These are phyloP conservation scores for Drosera spatulata DNA, from an alignment of 179 eudicot genomes.

Conservation along the genomic window DNA sequence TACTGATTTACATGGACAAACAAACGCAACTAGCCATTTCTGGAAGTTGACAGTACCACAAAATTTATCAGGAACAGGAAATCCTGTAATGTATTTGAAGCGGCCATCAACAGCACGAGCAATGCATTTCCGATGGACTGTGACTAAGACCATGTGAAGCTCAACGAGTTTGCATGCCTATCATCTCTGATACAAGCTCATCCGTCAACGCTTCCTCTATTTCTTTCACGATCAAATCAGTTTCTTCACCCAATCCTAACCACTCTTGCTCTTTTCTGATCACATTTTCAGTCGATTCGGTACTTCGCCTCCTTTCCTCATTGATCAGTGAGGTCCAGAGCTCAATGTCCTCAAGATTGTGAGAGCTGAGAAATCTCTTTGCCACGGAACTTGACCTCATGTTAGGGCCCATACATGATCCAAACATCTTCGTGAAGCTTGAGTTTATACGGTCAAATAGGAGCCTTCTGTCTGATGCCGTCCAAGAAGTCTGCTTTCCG, in stretches of 20 bases:
- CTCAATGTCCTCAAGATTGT: conserved; percentile 31
- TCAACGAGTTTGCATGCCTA: conserved; percentile 11
- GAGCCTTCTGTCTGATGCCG: conserved; percentile 25
- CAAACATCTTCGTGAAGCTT: conserved; percentile 15
- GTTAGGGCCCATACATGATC: conserved; percentile 8
- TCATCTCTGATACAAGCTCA: conserved; percentile 48
- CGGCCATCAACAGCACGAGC: too few species aligned
- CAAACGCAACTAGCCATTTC: too few species aligned
- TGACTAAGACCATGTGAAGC: not conserved
- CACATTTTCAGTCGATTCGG: conserved; percentile 27
- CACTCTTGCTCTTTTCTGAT: conserved; percentile 28
- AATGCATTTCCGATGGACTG: not conserved
- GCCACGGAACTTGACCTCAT: conserved; percentile 14
- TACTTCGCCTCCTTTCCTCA: conserved; percentile 31
- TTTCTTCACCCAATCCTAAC: conserved; percentile 44
- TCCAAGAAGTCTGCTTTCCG: conserved; percentile 17
- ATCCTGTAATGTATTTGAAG: too few species aligned
- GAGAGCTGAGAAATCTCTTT: conserved; percentile 16
- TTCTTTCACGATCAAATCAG: conserved; percentile 34
- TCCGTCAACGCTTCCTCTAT: conserved; percentile 44
- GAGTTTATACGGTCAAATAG: conserved; percentile 26
- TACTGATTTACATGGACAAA: too few species aligned
- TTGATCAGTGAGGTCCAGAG: conserved; percentile 35
- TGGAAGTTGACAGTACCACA: too few species aligned
- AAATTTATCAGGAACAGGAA: too few species aligned